Conservation (phyloP, 179 eudicot genomes). For the Spergularia azorica region DNA sequence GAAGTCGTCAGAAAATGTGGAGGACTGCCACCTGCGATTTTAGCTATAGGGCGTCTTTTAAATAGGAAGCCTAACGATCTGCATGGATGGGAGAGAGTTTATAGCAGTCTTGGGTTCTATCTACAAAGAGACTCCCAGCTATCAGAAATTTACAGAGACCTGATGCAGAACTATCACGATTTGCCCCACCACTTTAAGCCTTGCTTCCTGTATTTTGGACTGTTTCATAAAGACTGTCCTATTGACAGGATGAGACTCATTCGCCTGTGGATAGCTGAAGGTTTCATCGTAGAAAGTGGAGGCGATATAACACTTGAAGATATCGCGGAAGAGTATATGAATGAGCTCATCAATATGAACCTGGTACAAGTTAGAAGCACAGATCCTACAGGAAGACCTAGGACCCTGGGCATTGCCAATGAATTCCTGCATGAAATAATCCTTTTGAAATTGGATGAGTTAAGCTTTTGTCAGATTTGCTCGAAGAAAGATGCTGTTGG, state of each 20-base stretch:
- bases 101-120: constrained; percentile 21
- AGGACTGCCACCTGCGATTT: constrained; percentile 39
- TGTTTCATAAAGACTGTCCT: constrained; percentile 31
- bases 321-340: constrained; percentile 30
- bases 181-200: constrained; percentile 29
- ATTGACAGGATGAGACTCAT: constrained; percentile 24
- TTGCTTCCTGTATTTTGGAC: constrained; percentile 37
- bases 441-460: constrained; percentile 24
- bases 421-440: constrained; percentile 29
- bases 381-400: constrained; percentile 12
- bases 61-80: constrained; percentile 8
- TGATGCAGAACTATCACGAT: constrained; percentile 26
- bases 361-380: constrained; percentile 20
- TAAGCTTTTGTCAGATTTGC: constrained; percentile 25
- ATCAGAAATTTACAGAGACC: neutral
- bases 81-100: constrained; percentile 29
- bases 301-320: constrained; percentile 25
- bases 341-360: constrained; percentile 24
- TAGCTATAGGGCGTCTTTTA: constrained; percentile 27
- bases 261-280: constrained; percentile 42
- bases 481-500: neutral
- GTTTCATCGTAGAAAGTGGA: constrained; percentile 8
- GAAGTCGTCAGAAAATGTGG: constrained; percentile 31
- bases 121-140: constrained; percentile 9
- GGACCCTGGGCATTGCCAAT: constrained; percentile 23